Evolutionary conservation across 352 stramenopile species (phyloP).

Genomic region (Pythium angustatum): DNA sequence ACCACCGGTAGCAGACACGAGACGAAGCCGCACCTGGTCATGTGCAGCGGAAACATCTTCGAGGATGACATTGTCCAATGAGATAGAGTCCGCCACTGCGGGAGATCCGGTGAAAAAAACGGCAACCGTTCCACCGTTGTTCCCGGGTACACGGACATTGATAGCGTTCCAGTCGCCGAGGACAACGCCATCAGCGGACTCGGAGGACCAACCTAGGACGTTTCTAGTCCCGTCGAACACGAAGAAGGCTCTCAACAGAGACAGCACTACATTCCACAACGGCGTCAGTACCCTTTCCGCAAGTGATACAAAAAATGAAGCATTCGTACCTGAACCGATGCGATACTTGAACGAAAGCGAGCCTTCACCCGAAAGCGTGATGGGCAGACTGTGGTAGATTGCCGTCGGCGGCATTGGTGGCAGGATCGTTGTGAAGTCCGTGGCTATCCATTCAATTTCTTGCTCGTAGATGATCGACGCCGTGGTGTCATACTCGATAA

Average conservation of each 20-base stretch:
- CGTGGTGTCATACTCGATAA: constrained; percentile 11
- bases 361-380: constrained; percentile 9
- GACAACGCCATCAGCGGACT: constrained; percentile 1
- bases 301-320: not conserved
- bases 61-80: constrained; percentile 40
- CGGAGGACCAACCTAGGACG: constrained; percentile 48
- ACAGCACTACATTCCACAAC: constrained; percentile 35
- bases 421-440: constrained; percentile 16
- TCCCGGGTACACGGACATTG: constrained; percentile 23
- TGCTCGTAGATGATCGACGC: constrained; percentile 7
- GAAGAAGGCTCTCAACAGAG: constrained; percentile 35
- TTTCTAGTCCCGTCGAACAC: constrained; percentile 37
- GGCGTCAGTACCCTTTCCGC: not conserved
- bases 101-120: constrained; percentile 40
- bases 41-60: constrained; percentile 16
- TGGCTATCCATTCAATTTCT: constrained; percentile 25
- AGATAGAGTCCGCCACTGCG: constrained; percentile 34
- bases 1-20: constrained; percentile 42
- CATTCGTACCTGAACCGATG: constrained; percentile 21
- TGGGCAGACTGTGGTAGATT: constrained; percentile 24
- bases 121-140: constrained; percentile 26
- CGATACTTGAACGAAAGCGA: constrained; percentile 28
- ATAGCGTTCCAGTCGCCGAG: constrained; percentile 38
- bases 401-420: constrained; percentile 1
- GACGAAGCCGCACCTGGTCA: constrained; percentile 25